Base-by-base conservation (phyloP, 352 stramenopile genomes). In the Thraustotheca clavata region DNA sequence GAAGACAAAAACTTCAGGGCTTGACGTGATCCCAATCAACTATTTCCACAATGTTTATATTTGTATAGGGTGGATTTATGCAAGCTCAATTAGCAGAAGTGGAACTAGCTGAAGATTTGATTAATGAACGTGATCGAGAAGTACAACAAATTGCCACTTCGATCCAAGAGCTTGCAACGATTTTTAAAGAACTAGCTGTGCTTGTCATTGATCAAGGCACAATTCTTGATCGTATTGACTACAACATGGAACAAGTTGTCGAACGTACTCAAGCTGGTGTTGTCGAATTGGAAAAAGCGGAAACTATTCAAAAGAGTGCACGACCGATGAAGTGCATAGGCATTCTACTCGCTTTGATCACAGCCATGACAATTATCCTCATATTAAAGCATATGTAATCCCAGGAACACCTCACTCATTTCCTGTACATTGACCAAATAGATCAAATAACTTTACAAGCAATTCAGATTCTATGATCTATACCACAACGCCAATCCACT, bases 201-300 rank as follows among this genome's bases (percentile, higher is more conserved):
- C 83, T 99, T 33, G 97, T 99, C 18, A 99, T 99, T 77, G 97
- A 99, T 76, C 97, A 99, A 75, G 97, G 97, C 60, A 99, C 97
- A 24, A 99, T 99, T 62, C 80, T 99, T 18, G 97, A 99, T 80
- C 91, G 97, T 32, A 99, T 99, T 75, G 97, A 99, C 80, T 99
- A 99, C 80, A 99, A 99, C 76, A 99, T 99, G 97, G 97, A 99
- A 73, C 93, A 99, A 59, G 97, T 99, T 35, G 96, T 99, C 29
- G 96, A 99, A 80, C 95, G 98, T 75, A 99, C 96, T 5, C 96
- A 99, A 70, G 96, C 98, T 62, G 97, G 97, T 46, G 93, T 99
- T 48, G 81, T 97, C 55, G 95, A 99, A 76, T 79, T 99, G 33
- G 96, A 99, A 70, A 97, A 98, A 69, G 97, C 97, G n/a, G 97